Base-by-base conservation (phyloP, 805 yeast genomes). In the Metschnikowia cubensis region DNA sequence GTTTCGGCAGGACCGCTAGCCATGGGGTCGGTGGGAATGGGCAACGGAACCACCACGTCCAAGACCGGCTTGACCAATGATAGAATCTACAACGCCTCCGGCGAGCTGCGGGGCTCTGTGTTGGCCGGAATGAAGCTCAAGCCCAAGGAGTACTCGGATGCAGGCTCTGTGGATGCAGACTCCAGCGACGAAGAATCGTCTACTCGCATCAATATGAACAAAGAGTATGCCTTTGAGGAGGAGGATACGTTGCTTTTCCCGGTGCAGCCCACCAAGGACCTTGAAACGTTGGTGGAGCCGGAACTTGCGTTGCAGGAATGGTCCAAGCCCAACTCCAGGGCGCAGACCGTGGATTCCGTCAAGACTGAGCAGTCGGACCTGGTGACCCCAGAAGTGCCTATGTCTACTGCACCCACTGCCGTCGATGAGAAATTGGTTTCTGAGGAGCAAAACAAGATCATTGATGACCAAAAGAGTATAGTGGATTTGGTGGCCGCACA, bases 1-100 rank as follows among this genome's bases (percentile, higher is more conserved):
- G 84, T 87, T 6, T 77, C 86, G 2, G 73, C 87, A 1, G 95
- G 95, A 15, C 89, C 92, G 0, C 70, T 87, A 49, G 81, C 91
- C 6, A 76, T 84, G 35, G 90, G 89, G 11, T 73, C 79, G 0
- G 82, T 79, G 3, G 68, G 80, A 1, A 57, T 77, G 53, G 76
- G 77, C 3, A 59, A 57, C 8, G 65, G 62, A 41, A 55, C 58
- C 2, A 56, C 54, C 45, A 64, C 63, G 6, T 41, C 64, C 25
- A 68, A 66, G 45, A 51, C 57, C 18, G 67, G 66, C 14, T 55
- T 63, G 18, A 62, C 71, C 6, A 48, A 48, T 29, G 74, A 65
- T 48, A 55, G 56, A 64, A 67, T 62, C 61, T 76, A 52, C 63
- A 89, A 86, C n/a, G n/a, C n/a, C n/a, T 73, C 67, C 51, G 71